Percentiles rank a stretch among this genome's conserved stretches.
phyloP scores from a whole-genome alignment of 768 basidiomycete genomes.

The Collybiopsis luxurians region DNA sequence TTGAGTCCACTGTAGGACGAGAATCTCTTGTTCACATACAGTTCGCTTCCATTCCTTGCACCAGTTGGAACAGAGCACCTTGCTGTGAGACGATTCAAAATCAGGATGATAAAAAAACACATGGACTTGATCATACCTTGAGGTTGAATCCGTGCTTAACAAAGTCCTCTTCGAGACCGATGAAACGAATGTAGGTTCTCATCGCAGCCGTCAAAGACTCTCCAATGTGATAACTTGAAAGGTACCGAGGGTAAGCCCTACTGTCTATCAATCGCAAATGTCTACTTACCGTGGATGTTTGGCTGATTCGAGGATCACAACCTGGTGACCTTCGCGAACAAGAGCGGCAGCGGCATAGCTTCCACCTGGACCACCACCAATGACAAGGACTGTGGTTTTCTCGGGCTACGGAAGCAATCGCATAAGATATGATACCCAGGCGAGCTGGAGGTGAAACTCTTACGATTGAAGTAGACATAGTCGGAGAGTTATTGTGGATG shows the following conservation, averaged over 20 bases:
- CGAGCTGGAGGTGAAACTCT: background rate
- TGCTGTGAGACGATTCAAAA: constrained; percentile 30
- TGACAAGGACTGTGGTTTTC: constrained; percentile 31
- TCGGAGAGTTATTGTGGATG: background rate
- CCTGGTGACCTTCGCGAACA: constrained; percentile 25
- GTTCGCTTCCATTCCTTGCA: constrained; percentile 61
- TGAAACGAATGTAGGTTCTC: constrained; percentile 55
- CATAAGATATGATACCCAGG: background rate
- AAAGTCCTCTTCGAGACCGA: constrained; percentile 54
- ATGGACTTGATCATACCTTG: constrained; percentile 34
- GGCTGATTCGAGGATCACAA: constrained; percentile 21
- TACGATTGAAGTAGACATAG: background rate
- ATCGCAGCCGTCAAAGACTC: constrained; percentile 61
- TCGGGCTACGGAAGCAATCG: background rate
- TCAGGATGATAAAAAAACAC: too few relatives aligned
- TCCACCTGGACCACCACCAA: constrained; percentile 34
- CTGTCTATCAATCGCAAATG: background rate
- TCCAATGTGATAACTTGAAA: constrained; percentile 52
- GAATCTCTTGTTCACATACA: constrained; percentile 6
- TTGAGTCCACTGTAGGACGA: background rate
- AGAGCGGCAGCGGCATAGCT: constrained; percentile 26
- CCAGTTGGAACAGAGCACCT: constrained; percentile 61
- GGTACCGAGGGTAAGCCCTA: background rate
- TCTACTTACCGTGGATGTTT: constrained; percentile 20
- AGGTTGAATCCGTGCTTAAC: constrained; percentile 44